Percentiles rank a stretch among this genome's conserved stretches.
Evolutionary conservation across 805 yeast species (phyloP).

Genomic region (Nakazawaea pomicola): DNA sequence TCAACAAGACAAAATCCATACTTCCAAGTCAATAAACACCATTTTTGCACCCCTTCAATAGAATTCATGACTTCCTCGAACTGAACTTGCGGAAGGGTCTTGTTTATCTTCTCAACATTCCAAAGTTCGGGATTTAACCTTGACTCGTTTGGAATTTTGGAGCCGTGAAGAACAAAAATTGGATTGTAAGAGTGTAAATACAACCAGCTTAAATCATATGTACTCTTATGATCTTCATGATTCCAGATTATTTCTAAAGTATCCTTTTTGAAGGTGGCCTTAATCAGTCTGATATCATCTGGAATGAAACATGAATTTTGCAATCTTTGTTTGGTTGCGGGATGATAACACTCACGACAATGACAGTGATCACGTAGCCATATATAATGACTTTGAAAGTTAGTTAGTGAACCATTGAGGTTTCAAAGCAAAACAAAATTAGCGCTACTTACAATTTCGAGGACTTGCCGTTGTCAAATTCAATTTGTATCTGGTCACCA

Average conservation of each 20-base stretch:
- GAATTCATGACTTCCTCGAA: conserved; percentile 40
- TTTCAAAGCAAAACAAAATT: too few relatives aligned
- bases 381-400: conserved; percentile 33
- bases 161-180: conserved; percentile 29
- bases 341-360: conserved; percentile 49
- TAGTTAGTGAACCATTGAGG: too few relatives aligned
- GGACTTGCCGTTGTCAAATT: background rate
- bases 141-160: conserved; percentile 23
- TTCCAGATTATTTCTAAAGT: conserved; percentile 30
- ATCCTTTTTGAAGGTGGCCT: conserved; percentile 7
- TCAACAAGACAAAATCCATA: conserved; percentile 61
- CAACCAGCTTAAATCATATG: conserved; percentile 37
- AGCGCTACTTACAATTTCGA: conserved; percentile 10
- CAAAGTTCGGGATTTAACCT: conserved; percentile 34
- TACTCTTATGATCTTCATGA: conserved; percentile 33
- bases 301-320: conserved; percentile 41
- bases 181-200: conserved; percentile 49
- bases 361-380: conserved; percentile 68
- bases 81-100: conserved; percentile 42
- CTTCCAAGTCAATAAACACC: conserved; percentile 48
- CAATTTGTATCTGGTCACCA: background rate
- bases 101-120: conserved; percentile 36
- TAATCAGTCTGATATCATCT: conserved; percentile 17
- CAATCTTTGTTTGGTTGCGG: conserved; percentile 53
- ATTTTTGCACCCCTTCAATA: conserved; percentile 41